Evolutionary conservation across 306 rosid species (phyloP).

Genomic region (Inga oerstediana): DNA sequence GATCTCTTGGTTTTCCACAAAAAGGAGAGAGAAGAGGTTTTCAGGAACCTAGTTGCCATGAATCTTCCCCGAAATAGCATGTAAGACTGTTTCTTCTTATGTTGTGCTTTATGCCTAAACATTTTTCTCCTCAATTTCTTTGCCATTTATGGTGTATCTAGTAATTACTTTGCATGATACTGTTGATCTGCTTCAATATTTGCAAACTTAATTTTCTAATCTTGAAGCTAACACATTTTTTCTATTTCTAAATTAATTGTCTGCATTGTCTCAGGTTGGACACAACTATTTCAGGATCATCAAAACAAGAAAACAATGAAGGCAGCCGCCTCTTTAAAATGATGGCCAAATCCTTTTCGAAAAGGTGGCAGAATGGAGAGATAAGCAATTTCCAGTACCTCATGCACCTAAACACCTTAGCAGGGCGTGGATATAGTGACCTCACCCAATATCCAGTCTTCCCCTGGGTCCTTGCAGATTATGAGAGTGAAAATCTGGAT

Average conservation of each 20-base stretch:
- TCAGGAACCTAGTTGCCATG: constrained; percentile 85
- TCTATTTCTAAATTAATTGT: constrained; percentile 4
- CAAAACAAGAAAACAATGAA: constrained; percentile 90
- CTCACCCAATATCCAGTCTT: constrained; percentile 99
- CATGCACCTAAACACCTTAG: constrained; percentile 99
- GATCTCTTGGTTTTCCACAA: constrained; percentile 99
- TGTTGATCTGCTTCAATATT: constrained; percentile 26
- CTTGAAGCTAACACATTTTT: not conserved
- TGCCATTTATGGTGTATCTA: constrained; percentile 7
- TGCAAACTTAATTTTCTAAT: not conserved
- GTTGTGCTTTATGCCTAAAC: constrained; percentile 22
- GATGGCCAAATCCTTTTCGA: constrained; percentile 93
- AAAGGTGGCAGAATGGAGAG: constrained; percentile 99
- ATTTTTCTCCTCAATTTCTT: constrained; percentile 15
- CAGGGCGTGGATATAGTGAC: constrained; percentile 99
- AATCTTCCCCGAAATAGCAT: constrained; percentile 99
- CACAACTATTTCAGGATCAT: constrained; percentile 96
- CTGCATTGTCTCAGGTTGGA: constrained; percentile 75
- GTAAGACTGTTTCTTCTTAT: constrained; percentile 50
- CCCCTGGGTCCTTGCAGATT: constrained; percentile 98
- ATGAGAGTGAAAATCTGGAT: constrained; percentile 87
- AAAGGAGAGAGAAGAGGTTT: constrained; percentile 97
- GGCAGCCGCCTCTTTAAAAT: constrained; percentile 94
- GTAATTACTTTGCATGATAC: constrained; percentile 5
- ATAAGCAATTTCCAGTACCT: constrained; percentile 98